Percentiles rank a stretch among this genome's conserved stretches.
Evolutionary conservation across 352 stramenopile genomes (phyloP).

Genomic region (Blastocystis sp.): DNA sequence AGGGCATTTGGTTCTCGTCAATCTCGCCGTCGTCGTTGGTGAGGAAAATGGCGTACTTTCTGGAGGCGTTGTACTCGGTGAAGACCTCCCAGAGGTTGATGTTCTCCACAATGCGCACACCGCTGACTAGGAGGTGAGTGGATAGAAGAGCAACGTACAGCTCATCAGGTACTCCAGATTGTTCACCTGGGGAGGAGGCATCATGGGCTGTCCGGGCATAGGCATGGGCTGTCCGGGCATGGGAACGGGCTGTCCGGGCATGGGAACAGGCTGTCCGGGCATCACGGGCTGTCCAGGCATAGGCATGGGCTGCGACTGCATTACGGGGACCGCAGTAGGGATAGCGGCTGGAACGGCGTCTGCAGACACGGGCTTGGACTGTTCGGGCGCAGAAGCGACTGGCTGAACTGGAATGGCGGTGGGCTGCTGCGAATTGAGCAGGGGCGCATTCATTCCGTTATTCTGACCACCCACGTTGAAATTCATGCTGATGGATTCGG

Average conservation of each 20-base stretch:
- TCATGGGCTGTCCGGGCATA: neutral
- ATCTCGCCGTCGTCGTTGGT: conserved; percentile 61
- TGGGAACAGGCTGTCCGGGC: neutral
- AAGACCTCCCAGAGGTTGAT: conserved; percentile 20
- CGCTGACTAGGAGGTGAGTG: neutral
- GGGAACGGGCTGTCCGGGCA: neutral
- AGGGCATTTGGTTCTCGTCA: conserved; percentile 33
- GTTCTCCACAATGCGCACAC: conserved; percentile 39
- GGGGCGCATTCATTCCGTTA: neutral
- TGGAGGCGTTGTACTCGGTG: neutral
- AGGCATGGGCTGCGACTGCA: neutral
- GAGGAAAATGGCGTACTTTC: conserved; percentile 55
- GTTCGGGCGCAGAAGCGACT: neutral
- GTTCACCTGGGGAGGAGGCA: neutral
- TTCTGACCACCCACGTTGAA: neutral
- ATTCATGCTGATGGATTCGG: too few relatives aligned
- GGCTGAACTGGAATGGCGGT: neutral
- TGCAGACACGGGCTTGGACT: neutral
- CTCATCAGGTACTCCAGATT: conserved; percentile 13
- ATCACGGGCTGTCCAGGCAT: neutral
- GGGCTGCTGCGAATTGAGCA: neutral
- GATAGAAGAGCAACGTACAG: neutral
- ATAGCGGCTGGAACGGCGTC: neutral
- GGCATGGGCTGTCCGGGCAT: neutral
- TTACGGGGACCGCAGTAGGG: neutral